Percentiles rank a stretch among this genome's conserved stretches.
These are phyloP conservation scores for Medicago arabica DNA, from an alignment of 306 rosid species.

Conservation along the genomic window DNA sequence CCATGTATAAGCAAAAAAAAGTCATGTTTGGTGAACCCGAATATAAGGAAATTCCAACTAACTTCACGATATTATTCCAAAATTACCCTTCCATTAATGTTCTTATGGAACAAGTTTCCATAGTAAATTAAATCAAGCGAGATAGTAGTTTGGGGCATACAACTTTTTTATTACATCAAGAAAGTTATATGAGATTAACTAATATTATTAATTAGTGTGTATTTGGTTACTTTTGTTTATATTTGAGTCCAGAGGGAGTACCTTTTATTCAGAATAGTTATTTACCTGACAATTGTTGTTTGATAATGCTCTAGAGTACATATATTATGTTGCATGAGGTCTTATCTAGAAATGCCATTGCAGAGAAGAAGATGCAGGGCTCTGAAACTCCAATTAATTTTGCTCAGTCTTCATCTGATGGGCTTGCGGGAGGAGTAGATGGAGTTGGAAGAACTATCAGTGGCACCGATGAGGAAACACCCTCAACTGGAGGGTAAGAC, in stretches of 20 bases:
- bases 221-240: slow-evolving; percentile 2
- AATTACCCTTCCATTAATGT: not conserved
- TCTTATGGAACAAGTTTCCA: not conserved
- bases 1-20: not conserved
- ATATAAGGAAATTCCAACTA: not conserved
- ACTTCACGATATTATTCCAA: not conserved
- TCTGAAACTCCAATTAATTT: slow-evolving; percentile 50
- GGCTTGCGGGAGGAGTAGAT: slow-evolving; percentile 49
- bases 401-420: slow-evolving; percentile 51
- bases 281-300: slow-evolving; percentile 41
- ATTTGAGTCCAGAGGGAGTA: slow-evolving; percentile 1
- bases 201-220: not conserved
- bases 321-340: slow-evolving; percentile 47
- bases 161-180: not conserved
- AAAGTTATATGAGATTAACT: not conserved
- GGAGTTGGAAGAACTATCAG: slow-evolving; percentile 40
- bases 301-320: slow-evolving; percentile 35
- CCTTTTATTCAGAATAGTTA: slow-evolving; percentile 16
- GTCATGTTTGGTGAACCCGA: not conserved
- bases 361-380: slow-evolving; percentile 84
- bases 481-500: slow-evolving; percentile 64
- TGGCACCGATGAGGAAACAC: slow-evolving; percentile 44
- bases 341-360: slow-evolving; percentile 73
- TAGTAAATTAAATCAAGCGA: slow-evolving; percentile 1
- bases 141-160: not conserved